Base-by-base conservation (phyloP, 371 early-diverging fungal species). In the Sporodiniella umbellata region DNA sequence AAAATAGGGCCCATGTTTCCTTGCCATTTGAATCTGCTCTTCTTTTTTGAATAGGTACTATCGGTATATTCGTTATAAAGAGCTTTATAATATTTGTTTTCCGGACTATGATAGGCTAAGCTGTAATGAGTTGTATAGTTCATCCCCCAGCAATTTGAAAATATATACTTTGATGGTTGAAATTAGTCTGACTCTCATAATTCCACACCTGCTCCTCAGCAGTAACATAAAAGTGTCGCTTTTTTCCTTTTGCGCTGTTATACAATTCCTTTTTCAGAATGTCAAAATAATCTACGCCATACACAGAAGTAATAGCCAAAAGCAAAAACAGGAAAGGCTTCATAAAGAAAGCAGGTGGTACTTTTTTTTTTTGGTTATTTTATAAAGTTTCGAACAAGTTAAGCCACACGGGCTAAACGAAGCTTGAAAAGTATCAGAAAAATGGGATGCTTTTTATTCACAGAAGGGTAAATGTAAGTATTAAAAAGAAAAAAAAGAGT, bases 181-280 rank as follows among this genome's bases (percentile, higher is more conserved):
- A 6, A 3, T 18, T 30, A n/a, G 19, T 31, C 17, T 57, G 33
- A 51, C 42, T 57, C 22, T 45, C 43, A 67, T 80, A 80, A 44
- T 80, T 60, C 81, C 81, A 80, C 8, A 51, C 38, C 26, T 69
- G 53, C 42, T 77, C 75, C 37, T 76, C 71, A 6, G 75, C 79
- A 37, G 73, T 64, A 51, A 80, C 68, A 39, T 68, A 80, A 43
- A 68, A 80, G 11, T 35, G 26, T 2, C 53, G 42, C 7, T 42
- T 62, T 24, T 42, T 44, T 0, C 73, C 77, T 11, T 56, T 58
- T 0, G 52, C 23, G 4, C 48, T 49, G 37, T 58, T 51, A 12
- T 62, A 52, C 4, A 72, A 42, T 47, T 75, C 76, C 14, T 63
- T 42, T 28, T 67, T 57, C 5, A 75, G 45, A 19, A 54, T n/a